phyloP scores from a whole-genome alignment of 1,284 basidiomycete genomes.

The Sphaerobolus stellatus region DNA sequence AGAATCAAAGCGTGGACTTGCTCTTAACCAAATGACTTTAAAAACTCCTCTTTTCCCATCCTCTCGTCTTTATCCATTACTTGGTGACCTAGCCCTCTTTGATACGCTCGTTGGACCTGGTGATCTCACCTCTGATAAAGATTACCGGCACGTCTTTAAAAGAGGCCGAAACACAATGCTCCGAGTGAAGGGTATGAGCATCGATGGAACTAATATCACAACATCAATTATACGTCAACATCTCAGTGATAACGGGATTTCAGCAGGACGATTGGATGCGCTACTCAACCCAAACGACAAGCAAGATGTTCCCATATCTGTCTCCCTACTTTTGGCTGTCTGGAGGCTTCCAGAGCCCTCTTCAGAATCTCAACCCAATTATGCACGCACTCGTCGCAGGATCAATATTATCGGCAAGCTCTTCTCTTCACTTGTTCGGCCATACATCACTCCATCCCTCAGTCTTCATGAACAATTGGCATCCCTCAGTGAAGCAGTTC shows the following conservation, averaged over 20 bases:
- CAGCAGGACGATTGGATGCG: slow-evolving; percentile 16
- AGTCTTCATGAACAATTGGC: slow-evolving; percentile 35
- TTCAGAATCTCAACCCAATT: background rate
- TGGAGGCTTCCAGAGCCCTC: slow-evolving; percentile 24
- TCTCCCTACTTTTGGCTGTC: slow-evolving; percentile 27
- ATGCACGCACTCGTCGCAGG: background rate
- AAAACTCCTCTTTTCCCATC: slow-evolving; percentile 4
- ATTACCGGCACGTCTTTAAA: slow-evolving; percentile 37
- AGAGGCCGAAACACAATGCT: slow-evolving; percentile 30
- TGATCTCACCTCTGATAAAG: slow-evolving; percentile 35
- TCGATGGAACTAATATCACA: slow-evolving; percentile 27
- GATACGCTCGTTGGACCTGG: slow-evolving; percentile 34
- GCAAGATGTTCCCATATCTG: slow-evolving; percentile 33
- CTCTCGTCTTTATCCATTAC: slow-evolving; percentile 19
- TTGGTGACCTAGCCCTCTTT: slow-evolving; percentile 27
- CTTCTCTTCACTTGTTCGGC: slow-evolving; percentile 27
- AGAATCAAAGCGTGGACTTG: slow-evolving; percentile 24
- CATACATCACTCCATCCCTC: slow-evolving; percentile 35
- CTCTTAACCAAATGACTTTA: slow-evolving; percentile 4
- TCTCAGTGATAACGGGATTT: slow-evolving; percentile 14
- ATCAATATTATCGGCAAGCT: slow-evolving; percentile 20
- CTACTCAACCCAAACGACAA: slow-evolving; percentile 34
- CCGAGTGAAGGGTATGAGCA: slow-evolving; percentile 21
- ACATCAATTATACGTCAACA: slow-evolving; percentile 24
- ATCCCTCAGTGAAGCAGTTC: slow-evolving; percentile 35